phyloP scores from a whole-genome alignment of 305 asterid species.

The Plantago lanceolata region DNA sequence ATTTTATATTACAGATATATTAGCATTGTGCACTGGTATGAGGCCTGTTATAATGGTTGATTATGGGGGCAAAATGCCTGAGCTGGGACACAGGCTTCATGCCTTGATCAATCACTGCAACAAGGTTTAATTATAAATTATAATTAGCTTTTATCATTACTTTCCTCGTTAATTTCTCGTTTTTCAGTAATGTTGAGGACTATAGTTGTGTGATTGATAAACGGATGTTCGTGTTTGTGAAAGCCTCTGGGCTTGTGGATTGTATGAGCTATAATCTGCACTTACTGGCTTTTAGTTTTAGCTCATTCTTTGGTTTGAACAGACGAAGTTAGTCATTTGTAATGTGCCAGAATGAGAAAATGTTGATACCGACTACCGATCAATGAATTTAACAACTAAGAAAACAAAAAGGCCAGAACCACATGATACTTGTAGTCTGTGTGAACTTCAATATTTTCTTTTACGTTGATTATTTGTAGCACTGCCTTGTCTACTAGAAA shows the following conservation, averaged over 20 bases:
- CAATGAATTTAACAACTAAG: too few relatives aligned
- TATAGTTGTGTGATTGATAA: neutral
- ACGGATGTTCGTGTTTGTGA: neutral
- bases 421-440: too few relatives aligned
- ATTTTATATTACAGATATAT: conserved; percentile 40
- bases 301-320: too few relatives aligned
- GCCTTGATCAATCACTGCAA: conserved; percentile 53
- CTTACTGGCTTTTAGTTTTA: too few relatives aligned
- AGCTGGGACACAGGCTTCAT: conserved; percentile 64
- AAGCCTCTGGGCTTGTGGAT: too few relatives aligned
- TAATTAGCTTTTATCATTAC: neutral
- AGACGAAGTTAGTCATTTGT: too few relatives aligned
- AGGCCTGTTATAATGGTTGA: conserved; percentile 89
- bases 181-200: neutral
- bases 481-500: neutral
- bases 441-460: too few relatives aligned
- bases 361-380: too few relatives aligned
- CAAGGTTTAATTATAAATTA: conserved; percentile 48
- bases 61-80: conserved; percentile 95
- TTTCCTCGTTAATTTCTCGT: neutral
- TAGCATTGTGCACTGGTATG: conserved; percentile 71
- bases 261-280: too few relatives aligned
- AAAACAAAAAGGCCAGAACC: too few relatives aligned
- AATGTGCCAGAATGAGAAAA: too few relatives aligned
- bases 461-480: neutral